These are phyloP conservation scores for Mycena chlorophos DNA, from an alignment of 768 basidiomycete genomes.

Conservation along the genomic window DNA sequence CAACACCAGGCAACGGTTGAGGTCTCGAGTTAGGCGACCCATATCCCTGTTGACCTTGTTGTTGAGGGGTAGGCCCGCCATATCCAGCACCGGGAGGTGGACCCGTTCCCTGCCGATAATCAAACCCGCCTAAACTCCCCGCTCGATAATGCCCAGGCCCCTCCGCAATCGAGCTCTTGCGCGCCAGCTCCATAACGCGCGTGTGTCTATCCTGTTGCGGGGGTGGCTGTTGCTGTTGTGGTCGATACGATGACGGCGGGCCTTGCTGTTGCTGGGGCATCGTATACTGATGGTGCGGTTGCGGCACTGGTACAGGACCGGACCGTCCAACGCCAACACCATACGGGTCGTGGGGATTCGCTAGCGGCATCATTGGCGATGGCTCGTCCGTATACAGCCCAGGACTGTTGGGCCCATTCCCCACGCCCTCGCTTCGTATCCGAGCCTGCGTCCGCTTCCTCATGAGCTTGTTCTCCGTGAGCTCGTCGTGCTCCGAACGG, in stretches of 20 bases:
- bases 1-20: constrained; percentile 24
- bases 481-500: constrained; percentile 74
- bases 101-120: constrained; percentile 13
- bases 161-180: constrained; percentile 21
- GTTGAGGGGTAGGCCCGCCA: neutral
- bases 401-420: constrained; percentile 2
- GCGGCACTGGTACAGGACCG: neutral
- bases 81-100: neutral
- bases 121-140: constrained; percentile 8
- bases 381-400: constrained; percentile 7
- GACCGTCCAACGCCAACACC: neutral
- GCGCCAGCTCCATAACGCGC: constrained; percentile 22
- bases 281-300: neutral
- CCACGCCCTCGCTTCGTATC: constrained; percentile 48
- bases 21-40: constrained; percentile 20
- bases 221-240: constrained; percentile 3
- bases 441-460: constrained; percentile 76
- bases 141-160: constrained; percentile 3
- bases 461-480: constrained; percentile 79
- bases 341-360: constrained; percentile 21
- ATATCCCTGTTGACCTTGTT: neutral
- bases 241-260: constrained; percentile 21
- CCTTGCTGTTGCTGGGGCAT: constrained; percentile 7
- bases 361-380: neutral
- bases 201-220: constrained; percentile 10